Evolutionary conservation across 371 early-diverging fungal genomes (phyloP).

Genomic region (Apophysomyces elegans): DNA sequence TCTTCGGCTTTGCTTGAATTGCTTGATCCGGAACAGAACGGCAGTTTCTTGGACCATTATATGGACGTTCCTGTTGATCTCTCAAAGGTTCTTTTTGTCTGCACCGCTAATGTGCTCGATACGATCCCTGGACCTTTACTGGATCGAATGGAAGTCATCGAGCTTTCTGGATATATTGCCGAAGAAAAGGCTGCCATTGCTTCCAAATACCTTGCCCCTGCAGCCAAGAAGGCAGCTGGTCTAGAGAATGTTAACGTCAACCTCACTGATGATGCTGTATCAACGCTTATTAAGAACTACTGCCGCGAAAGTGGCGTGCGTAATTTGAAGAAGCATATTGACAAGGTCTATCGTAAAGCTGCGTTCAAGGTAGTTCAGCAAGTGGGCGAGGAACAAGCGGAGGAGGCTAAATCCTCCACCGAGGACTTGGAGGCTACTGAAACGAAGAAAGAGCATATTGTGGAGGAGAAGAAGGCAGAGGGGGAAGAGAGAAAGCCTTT

Average conservation of each 20-base stretch:
- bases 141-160: conserved; percentile 98
- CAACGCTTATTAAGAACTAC: conserved; percentile 84
- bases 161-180: conserved; percentile 93
- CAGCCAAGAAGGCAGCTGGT: conserved; percentile 81
- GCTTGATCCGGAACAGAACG: conserved; percentile 97
- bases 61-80: conserved; percentile 98
- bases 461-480: conserved; percentile 14
- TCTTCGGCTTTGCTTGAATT: conserved; percentile 95
- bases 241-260: conserved; percentile 75
- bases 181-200: conserved; percentile 98
- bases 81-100: conserved; percentile 95
- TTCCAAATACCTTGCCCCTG: conserved; percentile 83
- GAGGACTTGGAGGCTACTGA: conserved; percentile 19
- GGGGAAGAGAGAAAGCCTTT: conserved; percentile 46
- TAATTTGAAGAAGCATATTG: conserved; percentile 96
- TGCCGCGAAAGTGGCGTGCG: conserved; percentile 98
- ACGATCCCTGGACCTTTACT: conserved; percentile 96
- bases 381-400: conserved; percentile 38
- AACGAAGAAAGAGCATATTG: conserved; percentile 16
- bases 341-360: conserved; percentile 96
- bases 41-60: conserved; percentile 96
- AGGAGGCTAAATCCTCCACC: conserved; percentile 11
- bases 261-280: conserved; percentile 78
- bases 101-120: conserved; percentile 95
- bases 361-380: conserved; percentile 86